Evolutionary conservation across 2,329 filamentous ascomycete species (phyloP), one percentile per base, ranked within the genome.

Genomic region (Fusarium piperis): DNA sequence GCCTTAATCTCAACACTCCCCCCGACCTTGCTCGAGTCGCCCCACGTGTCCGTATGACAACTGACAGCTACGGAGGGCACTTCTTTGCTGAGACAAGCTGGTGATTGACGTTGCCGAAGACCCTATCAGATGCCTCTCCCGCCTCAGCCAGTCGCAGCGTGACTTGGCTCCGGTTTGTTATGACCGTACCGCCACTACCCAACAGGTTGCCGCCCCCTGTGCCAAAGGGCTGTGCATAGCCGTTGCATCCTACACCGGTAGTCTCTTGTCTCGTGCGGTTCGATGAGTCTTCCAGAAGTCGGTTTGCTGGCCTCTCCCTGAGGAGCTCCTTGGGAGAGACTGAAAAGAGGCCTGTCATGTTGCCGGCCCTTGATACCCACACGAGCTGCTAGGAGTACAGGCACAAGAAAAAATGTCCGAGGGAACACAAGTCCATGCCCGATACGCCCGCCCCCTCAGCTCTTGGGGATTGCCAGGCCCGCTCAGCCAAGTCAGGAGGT

Each of bases 371-470:
- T 67, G 80, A 81, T 76, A 78, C 78, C 78, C 79, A 80, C 78
- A 79, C 78, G 78, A 79, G 78, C 78, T 74, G 76, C 74, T 74
- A 70, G 74, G 78, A 65, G 81, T 81, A 83, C 83, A 83, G 81
- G 75, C 76, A 80, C 79, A 80, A 73, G 67, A 75, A 79, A 79
- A 80, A 80, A 76, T 79, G 75, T 77, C 79, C 78, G 79, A 80
- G 73, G 78, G 78, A 74, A 79, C 78, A 83, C 78, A 79, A 78
- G 67, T 41, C 71, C 62, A 70, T 73, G 65, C 65, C 70, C 72
- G 46, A 73, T 73, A 63, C 62, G 72, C 65, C 60, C 58, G 56
- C 53, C 59, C 59, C 64, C 56, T 67, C 66, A 70, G 57, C 46
- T 52, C 38, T 61, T 69, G 67, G 60, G 30, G 66, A 58, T 52